Conservation (phyloP, 257 asterid genomes). For the Fraxinus pennsylvanica region DNA sequence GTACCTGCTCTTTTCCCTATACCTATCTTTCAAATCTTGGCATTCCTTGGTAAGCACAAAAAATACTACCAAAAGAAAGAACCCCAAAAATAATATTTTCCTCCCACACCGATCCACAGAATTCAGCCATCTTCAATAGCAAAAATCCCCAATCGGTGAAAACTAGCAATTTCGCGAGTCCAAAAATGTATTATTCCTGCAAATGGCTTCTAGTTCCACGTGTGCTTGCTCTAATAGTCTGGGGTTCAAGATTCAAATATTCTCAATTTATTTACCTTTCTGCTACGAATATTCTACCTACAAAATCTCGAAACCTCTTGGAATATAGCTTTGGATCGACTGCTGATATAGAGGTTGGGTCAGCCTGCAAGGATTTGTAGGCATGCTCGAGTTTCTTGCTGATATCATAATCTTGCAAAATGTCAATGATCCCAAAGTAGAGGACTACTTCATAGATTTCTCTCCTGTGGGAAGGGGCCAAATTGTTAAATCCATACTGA, state of each 20-base stretch:
- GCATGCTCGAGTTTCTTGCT: slow-evolving; percentile 95
- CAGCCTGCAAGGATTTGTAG: slow-evolving; percentile 85
- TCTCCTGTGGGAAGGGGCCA: slow-evolving; percentile 46
- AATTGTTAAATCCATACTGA: slow-evolving; percentile 49
- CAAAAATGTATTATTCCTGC: too few species aligned
- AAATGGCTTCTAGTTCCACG: too few species aligned
- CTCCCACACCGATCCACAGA: too few species aligned
- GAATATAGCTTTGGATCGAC: slow-evolving; percentile 92
- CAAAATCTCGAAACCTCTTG: slow-evolving; percentile 77
- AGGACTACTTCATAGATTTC: slow-evolving; percentile 78
- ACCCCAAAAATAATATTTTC: too few species aligned
- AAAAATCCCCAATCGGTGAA: too few species aligned
- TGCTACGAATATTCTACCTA: slow-evolving; percentile 72
- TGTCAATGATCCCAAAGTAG: slow-evolving; percentile 89
- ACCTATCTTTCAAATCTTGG: slow-evolving; percentile 52
- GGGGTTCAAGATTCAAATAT: too few species aligned
- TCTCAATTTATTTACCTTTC: slow-evolving; percentile 48
- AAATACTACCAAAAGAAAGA: too few species aligned
- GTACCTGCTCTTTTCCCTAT: slow-evolving; percentile 50
- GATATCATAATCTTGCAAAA: slow-evolving; percentile 88
- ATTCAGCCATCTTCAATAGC: too few species aligned
- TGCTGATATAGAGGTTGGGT: slow-evolving; percentile 87
- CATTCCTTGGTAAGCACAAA: slow-evolving; percentile 29
- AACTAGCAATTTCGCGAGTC: too few species aligned
- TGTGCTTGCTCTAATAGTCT: too few species aligned